Evolutionary conservation across 2,329 filamentous ascomycete species (phyloP).

Genomic region (Fusarium irregulare): DNA sequence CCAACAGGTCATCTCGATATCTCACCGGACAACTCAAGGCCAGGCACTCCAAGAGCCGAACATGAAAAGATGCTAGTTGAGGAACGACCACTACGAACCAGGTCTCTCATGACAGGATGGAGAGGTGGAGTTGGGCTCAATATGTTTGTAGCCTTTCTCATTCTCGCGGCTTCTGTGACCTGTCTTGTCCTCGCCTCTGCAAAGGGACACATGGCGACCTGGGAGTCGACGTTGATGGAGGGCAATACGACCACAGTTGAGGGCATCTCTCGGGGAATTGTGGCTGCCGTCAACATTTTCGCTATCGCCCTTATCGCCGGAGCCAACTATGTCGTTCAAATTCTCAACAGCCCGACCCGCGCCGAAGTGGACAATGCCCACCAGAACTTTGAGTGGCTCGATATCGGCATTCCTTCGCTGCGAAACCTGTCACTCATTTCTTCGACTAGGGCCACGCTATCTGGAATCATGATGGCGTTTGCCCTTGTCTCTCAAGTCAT

Average conservation of each 20-base stretch:
- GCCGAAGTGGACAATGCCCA: conserved; percentile 62
- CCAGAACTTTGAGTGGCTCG: conserved; percentile 59
- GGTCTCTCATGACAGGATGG: conserved; percentile 57
- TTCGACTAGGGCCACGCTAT: conserved; percentile 54
- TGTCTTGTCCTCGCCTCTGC: conserved; percentile 54
- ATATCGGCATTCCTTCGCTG: conserved; percentile 65
- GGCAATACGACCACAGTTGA: conserved; percentile 54
- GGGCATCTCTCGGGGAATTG: conserved; percentile 55
- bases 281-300: conserved; percentile 58
- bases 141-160: conserved; percentile 54
- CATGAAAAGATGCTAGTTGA: conserved; percentile 44
- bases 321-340: conserved; percentile 65
- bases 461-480: conserved; percentile 53
- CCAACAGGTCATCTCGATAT: conserved; percentile 33
- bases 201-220: conserved; percentile 49
- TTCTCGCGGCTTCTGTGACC: conserved; percentile 54
- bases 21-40: conserved; percentile 35
- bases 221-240: conserved; percentile 53
- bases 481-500: conserved; percentile 62
- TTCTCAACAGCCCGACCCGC: conserved; percentile 65
- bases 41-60: conserved; percentile 40
- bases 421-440: conserved; percentile 61
- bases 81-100: conserved; percentile 41
- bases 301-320: conserved; percentile 58
- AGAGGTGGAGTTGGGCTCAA: conserved; percentile 60